These are phyloP conservation scores for Casaregolazyma suthepensis DNA, from an alignment of 1,139 yeast species.

Conservation along the genomic window DNA sequence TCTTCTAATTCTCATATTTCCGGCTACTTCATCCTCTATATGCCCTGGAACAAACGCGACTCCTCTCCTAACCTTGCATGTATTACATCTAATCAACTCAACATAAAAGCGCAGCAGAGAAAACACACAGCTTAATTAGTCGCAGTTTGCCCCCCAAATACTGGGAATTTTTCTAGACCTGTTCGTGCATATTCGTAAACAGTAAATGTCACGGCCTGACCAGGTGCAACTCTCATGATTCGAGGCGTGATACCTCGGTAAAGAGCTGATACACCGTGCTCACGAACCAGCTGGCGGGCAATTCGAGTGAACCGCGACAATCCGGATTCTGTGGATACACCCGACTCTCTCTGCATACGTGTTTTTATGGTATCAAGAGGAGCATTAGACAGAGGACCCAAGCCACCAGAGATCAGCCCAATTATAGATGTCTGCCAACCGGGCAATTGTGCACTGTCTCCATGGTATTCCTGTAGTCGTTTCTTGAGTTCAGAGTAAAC, in stretches of 20 bases:
- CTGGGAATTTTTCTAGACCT: conserved; percentile 49
- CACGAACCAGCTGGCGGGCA: conserved; percentile 73
- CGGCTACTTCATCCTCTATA: background rate
- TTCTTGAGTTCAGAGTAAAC: conserved; percentile 84
- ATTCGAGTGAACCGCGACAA: conserved; percentile 72
- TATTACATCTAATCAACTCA: background rate
- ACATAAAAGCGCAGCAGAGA: background rate
- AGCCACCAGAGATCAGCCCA: conserved; percentile 91
- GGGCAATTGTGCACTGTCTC: conserved; percentile 68
- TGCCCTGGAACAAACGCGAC: background rate
- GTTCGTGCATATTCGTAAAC: conserved; percentile 87
- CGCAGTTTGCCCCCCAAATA: conserved; percentile 13
- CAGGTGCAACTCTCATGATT: conserved; percentile 99
- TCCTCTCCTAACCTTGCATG: background rate
- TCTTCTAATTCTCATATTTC: background rate
- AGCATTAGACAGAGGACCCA: conserved; percentile 96
- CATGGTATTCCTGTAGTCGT: conserved; percentile 50
- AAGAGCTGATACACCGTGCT: conserved; percentile 82
- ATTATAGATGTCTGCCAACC: conserved; percentile 90
- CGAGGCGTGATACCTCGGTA: conserved; percentile 98
- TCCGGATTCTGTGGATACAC: conserved; percentile 61
- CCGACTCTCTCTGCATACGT: conserved; percentile 87
- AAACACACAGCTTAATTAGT: background rate
- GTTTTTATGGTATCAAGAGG: conserved; percentile 97
- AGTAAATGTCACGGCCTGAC: conserved; percentile 97